Evolutionary conservation across 2,329 filamentous ascomycete species (phyloP).

Genomic region (Zasmidium citrigriseum): DNA sequence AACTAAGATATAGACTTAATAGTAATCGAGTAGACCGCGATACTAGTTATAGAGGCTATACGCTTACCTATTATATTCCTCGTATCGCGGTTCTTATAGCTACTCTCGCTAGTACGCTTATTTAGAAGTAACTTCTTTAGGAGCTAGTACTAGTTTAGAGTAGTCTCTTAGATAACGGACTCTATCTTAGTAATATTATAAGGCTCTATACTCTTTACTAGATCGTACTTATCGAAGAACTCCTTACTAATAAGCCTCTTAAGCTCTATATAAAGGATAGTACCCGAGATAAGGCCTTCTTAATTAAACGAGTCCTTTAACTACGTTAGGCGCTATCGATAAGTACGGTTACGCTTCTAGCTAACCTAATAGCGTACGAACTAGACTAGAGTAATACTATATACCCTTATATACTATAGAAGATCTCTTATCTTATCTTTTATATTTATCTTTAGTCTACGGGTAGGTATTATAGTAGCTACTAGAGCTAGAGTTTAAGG

Average conservation of each 20-base stretch:
- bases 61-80: not conserved
- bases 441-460: not conserved
- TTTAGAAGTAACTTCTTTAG: not conserved
- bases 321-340: not conserved
- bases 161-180: too few species aligned
- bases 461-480: too few species aligned
- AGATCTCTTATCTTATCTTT: not conserved
- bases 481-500: too few species aligned
- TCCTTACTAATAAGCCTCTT: not conserved
- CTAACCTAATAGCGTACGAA: not conserved
- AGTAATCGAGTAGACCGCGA: not conserved
- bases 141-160: too few species aligned
- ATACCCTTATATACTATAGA: too few species aligned
- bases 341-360: not conserved
- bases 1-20: not conserved
- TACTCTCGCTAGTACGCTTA: not conserved
- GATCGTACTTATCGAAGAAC: conserved; percentile 1
- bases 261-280: not conserved
- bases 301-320: not conserved
- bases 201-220: not conserved
- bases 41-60: not conserved
- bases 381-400: not conserved
- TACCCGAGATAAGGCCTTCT: not conserved
- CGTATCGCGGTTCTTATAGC: not conserved
- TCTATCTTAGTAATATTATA: not conserved